Percentiles rank a stretch among this genome's conserved stretches.
Conservation (phyloP, 768 basidiomycete species). For the Melanogaster broomeanus region DNA sequence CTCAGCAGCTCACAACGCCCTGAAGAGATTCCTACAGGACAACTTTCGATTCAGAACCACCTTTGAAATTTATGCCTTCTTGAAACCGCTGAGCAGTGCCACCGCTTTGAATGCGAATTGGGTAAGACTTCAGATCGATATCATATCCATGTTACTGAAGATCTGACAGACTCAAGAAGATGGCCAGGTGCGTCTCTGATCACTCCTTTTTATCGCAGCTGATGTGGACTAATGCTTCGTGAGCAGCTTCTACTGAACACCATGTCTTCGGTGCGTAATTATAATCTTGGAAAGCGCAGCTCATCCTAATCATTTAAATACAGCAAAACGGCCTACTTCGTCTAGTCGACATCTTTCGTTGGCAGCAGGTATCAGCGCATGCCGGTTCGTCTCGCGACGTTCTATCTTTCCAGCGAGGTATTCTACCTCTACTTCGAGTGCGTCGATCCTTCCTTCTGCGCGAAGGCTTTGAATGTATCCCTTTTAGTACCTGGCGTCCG, state of each 20-base stretch:
- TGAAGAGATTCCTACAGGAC: conserved; percentile 47
- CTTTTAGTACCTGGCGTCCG: conserved; percentile 57
- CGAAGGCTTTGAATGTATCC: not conserved
- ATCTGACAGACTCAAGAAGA: conserved; percentile 44
- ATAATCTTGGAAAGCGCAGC: not conserved
- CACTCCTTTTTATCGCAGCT: not conserved
- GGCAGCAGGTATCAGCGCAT: conserved; percentile 40
- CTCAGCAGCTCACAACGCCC: conserved; percentile 44
- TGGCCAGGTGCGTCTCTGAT: conserved; percentile 43
- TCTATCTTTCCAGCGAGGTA: conserved; percentile 62
- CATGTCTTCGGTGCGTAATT: conserved; percentile 38
- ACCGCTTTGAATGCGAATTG: conserved; percentile 40
- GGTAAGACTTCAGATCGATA: conserved; percentile 32
- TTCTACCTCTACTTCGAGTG: conserved; percentile 56
- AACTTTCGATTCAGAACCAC: conserved; percentile 43
- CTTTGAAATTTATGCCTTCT: conserved; percentile 49
- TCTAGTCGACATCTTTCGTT: conserved; percentile 50
- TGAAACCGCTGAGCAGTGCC: conserved; percentile 37
- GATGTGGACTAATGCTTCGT: not conserved
- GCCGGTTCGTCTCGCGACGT: conserved; percentile 35
- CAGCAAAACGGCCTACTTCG: conserved; percentile 54
- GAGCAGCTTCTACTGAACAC: conserved; percentile 41
- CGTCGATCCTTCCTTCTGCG: not conserved
- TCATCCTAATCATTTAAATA: not conserved
- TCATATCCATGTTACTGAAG: not conserved